Evolutionary conservation across 1,284 basidiomycete genomes (phyloP).

Genomic region (Hypsizygus ulmarius): DNA sequence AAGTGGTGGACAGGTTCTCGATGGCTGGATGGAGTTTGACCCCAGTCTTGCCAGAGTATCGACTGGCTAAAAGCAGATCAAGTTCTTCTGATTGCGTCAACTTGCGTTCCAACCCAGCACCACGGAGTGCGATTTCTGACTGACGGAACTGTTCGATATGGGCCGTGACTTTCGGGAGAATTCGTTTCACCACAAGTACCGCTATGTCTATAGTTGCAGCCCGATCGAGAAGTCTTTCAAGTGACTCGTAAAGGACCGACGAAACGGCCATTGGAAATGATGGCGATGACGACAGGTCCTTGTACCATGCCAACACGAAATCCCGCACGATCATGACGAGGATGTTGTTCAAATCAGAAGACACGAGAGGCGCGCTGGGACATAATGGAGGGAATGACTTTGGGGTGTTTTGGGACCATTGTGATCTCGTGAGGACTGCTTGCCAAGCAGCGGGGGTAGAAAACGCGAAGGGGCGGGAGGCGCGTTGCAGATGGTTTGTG

Average conservation of each 20-base stretch:
- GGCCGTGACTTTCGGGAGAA: slow-evolving; percentile 83
- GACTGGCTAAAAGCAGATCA: slow-evolving; percentile 78
- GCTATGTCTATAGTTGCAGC: slow-evolving; percentile 69
- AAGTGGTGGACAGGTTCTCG: slow-evolving; percentile 81
- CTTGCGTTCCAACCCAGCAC: slow-evolving; percentile 71
- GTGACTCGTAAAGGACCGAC: slow-evolving; percentile 64
- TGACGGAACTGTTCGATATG: slow-evolving; percentile 91
- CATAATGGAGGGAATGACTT: slow-evolving; percentile 61
- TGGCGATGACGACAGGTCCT: slow-evolving; percentile 77
- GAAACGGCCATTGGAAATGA: slow-evolving; percentile 88
- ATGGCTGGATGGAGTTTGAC: slow-evolving; percentile 76
- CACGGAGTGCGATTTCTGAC: slow-evolving; percentile 81
- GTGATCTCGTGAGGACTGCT: slow-evolving; percentile 75
- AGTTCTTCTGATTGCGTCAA: slow-evolving; percentile 85
- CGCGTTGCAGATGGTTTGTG: slow-evolving; percentile 40
- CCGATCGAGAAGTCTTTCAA: slow-evolving; percentile 57
- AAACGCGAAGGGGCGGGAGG: slow-evolving; percentile 73
- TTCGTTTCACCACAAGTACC: slow-evolving; percentile 74
- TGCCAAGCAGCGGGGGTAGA: slow-evolving; percentile 92
- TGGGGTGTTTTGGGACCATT: slow-evolving; percentile 74
- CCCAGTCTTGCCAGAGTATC: slow-evolving; percentile 63
- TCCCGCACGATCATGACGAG: slow-evolving; percentile 78
- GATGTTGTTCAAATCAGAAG: slow-evolving; percentile 70
- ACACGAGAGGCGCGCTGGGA: slow-evolving; percentile 62
- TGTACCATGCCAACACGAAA: slow-evolving; percentile 87